Conservation (phyloP, 495 filamentous ascomycete genomes). For the Xylaria flabelliformis region DNA sequence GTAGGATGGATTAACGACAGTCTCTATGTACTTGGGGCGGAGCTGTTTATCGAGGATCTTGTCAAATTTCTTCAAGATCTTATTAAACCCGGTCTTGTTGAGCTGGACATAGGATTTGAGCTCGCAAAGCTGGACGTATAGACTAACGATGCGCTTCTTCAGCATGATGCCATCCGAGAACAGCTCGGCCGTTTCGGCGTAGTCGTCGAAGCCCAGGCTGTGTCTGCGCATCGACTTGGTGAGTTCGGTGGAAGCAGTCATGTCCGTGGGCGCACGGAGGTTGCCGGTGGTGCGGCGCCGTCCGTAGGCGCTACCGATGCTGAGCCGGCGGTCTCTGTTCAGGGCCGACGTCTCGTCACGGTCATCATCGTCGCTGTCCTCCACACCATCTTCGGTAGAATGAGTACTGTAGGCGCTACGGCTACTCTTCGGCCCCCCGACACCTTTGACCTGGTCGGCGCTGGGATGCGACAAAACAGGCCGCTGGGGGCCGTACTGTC, state of each 20-base stretch:
- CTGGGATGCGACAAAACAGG: conserved; percentile 34
- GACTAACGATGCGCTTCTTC: conserved; percentile 85
- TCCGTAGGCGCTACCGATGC: conserved; percentile 38
- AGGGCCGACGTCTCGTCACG: conserved; percentile 67
- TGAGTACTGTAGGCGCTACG: conserved; percentile 46
- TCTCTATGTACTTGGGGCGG: conserved; percentile 73
- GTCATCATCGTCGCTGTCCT: conserved; percentile 71
- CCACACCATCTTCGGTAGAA: conserved; percentile 57
- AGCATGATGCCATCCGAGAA: conserved; percentile 84
- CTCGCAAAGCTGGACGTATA: conserved; percentile 94
- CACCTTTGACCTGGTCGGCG: conserved; percentile 50
- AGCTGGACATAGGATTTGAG: conserved; percentile 95
- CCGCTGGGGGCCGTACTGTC: conserved; percentile 53
- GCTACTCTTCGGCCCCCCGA: conserved; percentile 34
- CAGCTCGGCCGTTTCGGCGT: conserved; percentile 73
- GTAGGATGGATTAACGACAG: conserved; percentile 72
- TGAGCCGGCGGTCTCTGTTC: conserved; percentile 46
- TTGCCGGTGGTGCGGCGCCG: conserved; percentile 47
- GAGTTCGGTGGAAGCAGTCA: conserved; percentile 62
- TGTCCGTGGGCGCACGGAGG: conserved; percentile 56
- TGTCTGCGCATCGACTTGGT: conserved; percentile 57
- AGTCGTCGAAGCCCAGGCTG: conserved; percentile 71
- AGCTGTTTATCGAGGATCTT: conserved; percentile 87
- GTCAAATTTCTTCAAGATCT: conserved; percentile 98
- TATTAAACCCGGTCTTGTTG: conserved; percentile 94